Evolutionary conservation across 371 early-diverging fungal genomes (phyloP).

Genomic region (Mucor velutinosus): DNA sequence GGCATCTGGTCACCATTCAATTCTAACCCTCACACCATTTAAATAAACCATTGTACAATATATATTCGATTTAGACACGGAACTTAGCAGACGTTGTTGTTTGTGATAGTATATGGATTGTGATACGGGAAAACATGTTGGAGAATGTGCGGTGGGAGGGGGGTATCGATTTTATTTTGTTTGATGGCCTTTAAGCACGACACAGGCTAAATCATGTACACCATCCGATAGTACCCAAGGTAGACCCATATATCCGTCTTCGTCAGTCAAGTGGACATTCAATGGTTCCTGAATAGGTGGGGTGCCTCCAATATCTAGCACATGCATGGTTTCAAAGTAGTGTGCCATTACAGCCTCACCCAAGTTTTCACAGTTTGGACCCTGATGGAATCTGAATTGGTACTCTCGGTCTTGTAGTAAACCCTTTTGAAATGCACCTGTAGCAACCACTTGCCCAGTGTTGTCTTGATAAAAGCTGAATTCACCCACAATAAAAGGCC

Average conservation of each 20-base stretch:
- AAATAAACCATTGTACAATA: slow-evolving; percentile 19
- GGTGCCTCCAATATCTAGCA: slow-evolving; percentile 1
- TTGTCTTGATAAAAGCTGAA: slow-evolving; percentile 14
- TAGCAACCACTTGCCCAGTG: slow-evolving; percentile 3
- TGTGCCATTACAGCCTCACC: slow-evolving; percentile 1
- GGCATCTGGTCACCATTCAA: slow-evolving; percentile 91
- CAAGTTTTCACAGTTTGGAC: slow-evolving; percentile 7
- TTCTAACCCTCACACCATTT: slow-evolving; percentile 67
- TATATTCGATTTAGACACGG: background rate
- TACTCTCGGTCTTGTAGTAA: slow-evolving; percentile 5
- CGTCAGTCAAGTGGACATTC: slow-evolving; percentile 1
- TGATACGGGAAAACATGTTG: background rate
- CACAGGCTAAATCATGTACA: slow-evolving; percentile 15
- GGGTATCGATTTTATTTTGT: background rate
- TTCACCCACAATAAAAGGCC: slow-evolving; percentile 12
- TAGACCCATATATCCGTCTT: slow-evolving; percentile 2
- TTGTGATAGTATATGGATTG: background rate
- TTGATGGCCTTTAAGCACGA: slow-evolving; percentile 10
- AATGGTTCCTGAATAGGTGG: slow-evolving; percentile 13
- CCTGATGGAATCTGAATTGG: slow-evolving; percentile 9
- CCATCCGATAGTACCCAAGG: slow-evolving; percentile 15
- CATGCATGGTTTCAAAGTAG: slow-evolving; percentile 2
- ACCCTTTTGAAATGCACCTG: slow-evolving; percentile 15
- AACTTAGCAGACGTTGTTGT: background rate
- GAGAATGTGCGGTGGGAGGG: too few species aligned